These are phyloP conservation scores for Rhynchospora pubera DNA, from an alignment of 176 grass and related monocot species.

Conservation along the genomic window DNA sequence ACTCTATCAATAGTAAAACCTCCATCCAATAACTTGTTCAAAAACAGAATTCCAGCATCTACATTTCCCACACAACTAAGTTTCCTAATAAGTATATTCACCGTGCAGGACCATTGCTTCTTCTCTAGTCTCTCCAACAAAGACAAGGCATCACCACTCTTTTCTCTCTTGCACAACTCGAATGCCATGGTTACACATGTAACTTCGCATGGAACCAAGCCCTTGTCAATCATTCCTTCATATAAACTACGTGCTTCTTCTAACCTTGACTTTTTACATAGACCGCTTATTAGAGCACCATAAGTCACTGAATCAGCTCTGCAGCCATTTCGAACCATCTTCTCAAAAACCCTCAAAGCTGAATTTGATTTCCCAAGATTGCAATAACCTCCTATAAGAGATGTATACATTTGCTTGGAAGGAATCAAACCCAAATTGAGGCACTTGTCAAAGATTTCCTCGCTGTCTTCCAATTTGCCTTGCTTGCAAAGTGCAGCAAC, in stretches of 20 bases:
- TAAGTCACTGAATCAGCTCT: conserved; percentile 68
- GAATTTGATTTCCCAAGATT: conserved; percentile 56
- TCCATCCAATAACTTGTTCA: conserved; percentile 51
- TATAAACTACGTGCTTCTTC: conserved; percentile 80
- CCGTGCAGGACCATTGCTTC: conserved; percentile 34
- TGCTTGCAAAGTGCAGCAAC: conserved; percentile 68
- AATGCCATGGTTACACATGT: conserved; percentile 65
- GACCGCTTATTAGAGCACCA: conserved; percentile 71
- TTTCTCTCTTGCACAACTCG: conserved; percentile 61
- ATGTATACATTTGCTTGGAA: conserved; percentile 74
- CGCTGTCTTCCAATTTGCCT: conserved; percentile 58
- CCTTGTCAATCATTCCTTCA: conserved; percentile 86
- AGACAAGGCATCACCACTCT: conserved; percentile 37
- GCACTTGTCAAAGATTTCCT: conserved; percentile 70
- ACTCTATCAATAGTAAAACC: conserved; percentile 49
- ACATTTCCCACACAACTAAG: conserved; percentile 48
- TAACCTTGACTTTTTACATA: conserved; percentile 80
- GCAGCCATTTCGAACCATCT: conserved; percentile 67
- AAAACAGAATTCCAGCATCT: conserved; percentile 56
- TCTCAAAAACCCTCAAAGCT: conserved; percentile 65
- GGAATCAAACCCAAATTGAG: conserved; percentile 47
- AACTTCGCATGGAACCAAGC: conserved; percentile 72
- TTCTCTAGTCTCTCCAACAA: conserved; percentile 63
- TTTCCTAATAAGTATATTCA: conserved; percentile 65
- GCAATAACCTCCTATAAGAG: conserved; percentile 89